Base-by-base conservation (phyloP, 164 flowering plant genomes). In the Cinnamomum micranthum region DNA sequence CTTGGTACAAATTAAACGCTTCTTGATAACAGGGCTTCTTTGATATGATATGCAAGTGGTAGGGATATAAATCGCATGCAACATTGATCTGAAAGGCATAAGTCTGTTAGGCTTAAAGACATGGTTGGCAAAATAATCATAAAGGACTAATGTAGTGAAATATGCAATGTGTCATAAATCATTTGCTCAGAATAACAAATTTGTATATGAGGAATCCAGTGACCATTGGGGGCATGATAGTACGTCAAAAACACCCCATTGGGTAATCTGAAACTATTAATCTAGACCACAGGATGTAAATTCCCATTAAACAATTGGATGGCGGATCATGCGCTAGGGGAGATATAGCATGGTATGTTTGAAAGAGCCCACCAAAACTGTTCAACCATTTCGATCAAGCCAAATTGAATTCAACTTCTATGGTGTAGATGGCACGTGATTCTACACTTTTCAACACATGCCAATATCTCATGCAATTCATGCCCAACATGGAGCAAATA, bases 31-130 rank as follows among this genome's bases (percentile, higher is more conserved):
- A 65, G 77, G 76, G 14, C 65, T 82, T 79, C 74, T 82, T 41
- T 84, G 81, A 75, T 74, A 81, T 41, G 74, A 68, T 82, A 81
- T 28, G 67, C 74, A 81, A 67, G 78, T 66, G 24, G 71, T 82
- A 10, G 91, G 85, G 63, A 77, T 74, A 72, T 87, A 86, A 28
- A 83, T 58, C 23, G 88, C 84, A 82, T 76, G 79, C 87, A 85
- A 86, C 98, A 93, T 91, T 80, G 86, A 79, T 81, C 89, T 87
- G 58, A 4, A 51, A 65, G 24, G 52, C 28, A 70, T 13, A 71
- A 4, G 23, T 28, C 67, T 1, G 23, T n/a, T 24, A 64, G 67
- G 22, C 1, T 12, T 64, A 64, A 12, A 11, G 33, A 7, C 22
- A 4, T 6, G 4, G 28, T 23, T 64, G 67, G 33, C 14, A 17